These are phyloP conservation scores for Ogataea naganishii DNA, from an alignment of 805 yeast genomes.

Conservation along the genomic window DNA sequence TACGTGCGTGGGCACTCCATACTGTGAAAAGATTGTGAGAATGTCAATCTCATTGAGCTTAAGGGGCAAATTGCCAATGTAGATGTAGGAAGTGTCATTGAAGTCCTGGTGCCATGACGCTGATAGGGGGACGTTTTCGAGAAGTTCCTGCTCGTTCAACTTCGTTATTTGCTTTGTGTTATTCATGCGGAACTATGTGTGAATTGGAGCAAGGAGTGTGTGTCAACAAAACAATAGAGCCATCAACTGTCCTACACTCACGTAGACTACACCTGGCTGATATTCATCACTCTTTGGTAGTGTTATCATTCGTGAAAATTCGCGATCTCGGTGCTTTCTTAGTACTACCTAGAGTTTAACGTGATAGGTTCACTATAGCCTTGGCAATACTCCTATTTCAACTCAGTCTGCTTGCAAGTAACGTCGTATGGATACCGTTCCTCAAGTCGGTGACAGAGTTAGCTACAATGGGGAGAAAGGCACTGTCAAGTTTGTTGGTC, in stretches of 20 bases:
- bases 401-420: not conserved
- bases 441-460: conserved; percentile 13
- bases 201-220: no score
- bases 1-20: conserved; percentile 76
- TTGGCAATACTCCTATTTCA: not conserved
- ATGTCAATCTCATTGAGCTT: conserved; percentile 70
- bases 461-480: conserved; percentile 40
- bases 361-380: no score
- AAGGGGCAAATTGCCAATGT: conserved; percentile 62
- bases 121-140: conserved; percentile 41
- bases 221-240: no score
- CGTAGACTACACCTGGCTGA: no score
- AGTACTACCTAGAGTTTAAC: no score
- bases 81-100: conserved; percentile 65
- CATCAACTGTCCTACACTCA: no score
- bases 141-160: conserved; percentile 61
- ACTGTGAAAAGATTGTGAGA: conserved; percentile 75
- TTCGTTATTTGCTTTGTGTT: conserved; percentile 34
- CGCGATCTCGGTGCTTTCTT: no score
- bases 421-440: not conserved
- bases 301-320: no score
- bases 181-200: no score
- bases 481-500: conserved; percentile 57
- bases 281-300: no score
- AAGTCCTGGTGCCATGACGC: conserved; percentile 92